Base-by-base conservation (phyloP, 2,329 filamentous ascomycete genomes). In the Colletotrichum lini region DNA sequence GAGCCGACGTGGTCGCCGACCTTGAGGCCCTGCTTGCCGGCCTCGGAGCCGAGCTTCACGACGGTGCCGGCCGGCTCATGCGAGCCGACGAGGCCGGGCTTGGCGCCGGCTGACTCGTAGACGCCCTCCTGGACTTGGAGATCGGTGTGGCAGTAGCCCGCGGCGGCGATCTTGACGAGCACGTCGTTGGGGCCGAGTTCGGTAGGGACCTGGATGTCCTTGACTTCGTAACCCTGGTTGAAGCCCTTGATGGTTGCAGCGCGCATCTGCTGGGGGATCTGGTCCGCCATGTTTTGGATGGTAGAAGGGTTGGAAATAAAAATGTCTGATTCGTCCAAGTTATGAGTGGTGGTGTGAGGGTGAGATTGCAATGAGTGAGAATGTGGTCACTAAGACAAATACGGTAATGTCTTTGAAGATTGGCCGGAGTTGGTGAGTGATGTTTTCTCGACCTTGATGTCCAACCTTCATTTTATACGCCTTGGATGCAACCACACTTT, bases 51-150 rank as follows among this genome's bases (percentile, higher is more conserved):
- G 49, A 87, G 80, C 75, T 90, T 87, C 44, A 88, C 84, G 18
- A 93, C 85, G 58, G 85, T 83, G 6, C 91, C 91, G 1, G 89
- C 91, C 73, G 91, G 91, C 76, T 93, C 91, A 77, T 93, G 91
- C 2, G 68, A 73, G 63, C 90, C 88, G n/a, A 78, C 73, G 5
- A 72, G 62, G 1, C 67, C 67, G 67, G 77, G 61, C 65, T 74
- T 23, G 66, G 76, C 68, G 45, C 77, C 61, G 45, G 77, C 26
- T 65, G 77, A 35, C 73, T 65, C 61, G 40, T 69, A 73, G 54
- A 71, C 65, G 12, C 74, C 67, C 21, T 72, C 52, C 52, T 74
- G 58, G 8, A 72, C 72, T 47, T 73, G 59, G 30, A 73, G 52
- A 52, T 75, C 74, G 10, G 74, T 74, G 67, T 75, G 74, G 42